phyloP scores from a whole-genome alignment of 2,329 filamentous ascomycete species.

The Alternaria triticina region DNA sequence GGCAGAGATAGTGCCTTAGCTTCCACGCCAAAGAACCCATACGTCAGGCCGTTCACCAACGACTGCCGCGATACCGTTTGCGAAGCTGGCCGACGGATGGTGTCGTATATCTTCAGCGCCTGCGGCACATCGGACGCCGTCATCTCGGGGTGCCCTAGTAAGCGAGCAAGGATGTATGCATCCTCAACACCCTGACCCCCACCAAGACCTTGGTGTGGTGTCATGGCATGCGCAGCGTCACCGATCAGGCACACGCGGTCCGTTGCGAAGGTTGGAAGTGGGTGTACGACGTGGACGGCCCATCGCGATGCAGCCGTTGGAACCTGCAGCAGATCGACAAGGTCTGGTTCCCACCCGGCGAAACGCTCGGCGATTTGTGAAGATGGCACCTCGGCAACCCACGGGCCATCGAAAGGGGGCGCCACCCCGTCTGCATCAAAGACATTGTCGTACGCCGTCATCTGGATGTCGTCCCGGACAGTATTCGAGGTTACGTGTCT shows the following conservation, averaged over 20 bases:
- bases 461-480: background rate
- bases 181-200: background rate
- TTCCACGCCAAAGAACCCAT: background rate
- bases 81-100: background rate
- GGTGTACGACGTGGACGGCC: background rate
- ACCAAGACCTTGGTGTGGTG: background rate
- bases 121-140: background rate
- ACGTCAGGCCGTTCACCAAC: background rate
- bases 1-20: background rate
- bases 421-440: background rate
- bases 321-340: background rate
- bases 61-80: background rate
- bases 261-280: background rate
- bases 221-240: background rate
- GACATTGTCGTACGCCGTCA: background rate
- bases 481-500: background rate
- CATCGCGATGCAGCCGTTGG: background rate
- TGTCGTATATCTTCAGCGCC: background rate
- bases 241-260: background rate
- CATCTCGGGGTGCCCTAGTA: background rate
- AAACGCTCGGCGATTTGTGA: background rate
- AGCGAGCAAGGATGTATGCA: background rate
- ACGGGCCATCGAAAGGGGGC: background rate
- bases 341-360: background rate
- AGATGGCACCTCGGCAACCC: background rate